Base-by-base conservation (phyloP, 2,329 filamentous ascomycete species). In the Onygenales sp. region DNA sequence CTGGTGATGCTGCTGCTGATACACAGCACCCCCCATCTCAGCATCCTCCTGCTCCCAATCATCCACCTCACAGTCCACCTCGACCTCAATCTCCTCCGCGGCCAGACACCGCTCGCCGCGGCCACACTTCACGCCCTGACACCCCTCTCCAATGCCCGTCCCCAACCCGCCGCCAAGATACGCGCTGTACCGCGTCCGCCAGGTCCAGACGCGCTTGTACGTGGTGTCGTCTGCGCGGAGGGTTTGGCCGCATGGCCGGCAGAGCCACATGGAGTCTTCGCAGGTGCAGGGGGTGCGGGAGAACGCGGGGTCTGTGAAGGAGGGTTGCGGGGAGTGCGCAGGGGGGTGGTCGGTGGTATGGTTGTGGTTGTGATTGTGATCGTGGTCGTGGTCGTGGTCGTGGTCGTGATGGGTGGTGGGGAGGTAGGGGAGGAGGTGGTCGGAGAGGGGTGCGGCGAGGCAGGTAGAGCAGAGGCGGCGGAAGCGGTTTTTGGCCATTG, bases 91-190 rank as follows among this genome's bases (percentile, higher is more conserved):
- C 60, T 87, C 83, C 55, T 83, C 79, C 5, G 86, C 85, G 0
- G 83, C 86, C n/a, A 90, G 79, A 69, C 91, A 97, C 37, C 76
- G 68, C n/a, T 74, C 73, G 42, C 84, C 85, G n/a, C 88, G 82
- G 0, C 89, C 91, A 65, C 91, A 97, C 58, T 88, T 84, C 11
- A 96, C 89, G 33, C 90, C 91, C 61, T 92, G 85, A 62, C 90
- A 85, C 34, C 89, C 90, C 61, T 95, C 88, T 43, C 90, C 89
- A 33, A 95, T 88, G 4, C 91, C 91, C 0, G 87, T 91, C 27
- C 90, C 89, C 0, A 94, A 77, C 2, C 88, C 88, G 17, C 83
- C 84, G 2, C 91, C 86, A 0, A 88, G 83, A 59, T 88, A 86
- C 13, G 77, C 77, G 39, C 85, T 85, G 67, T 95, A 96, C 27